These are phyloP conservation scores for Arabis hirsuta DNA, from an alignment of 345 rosid genomes.

Conservation along the genomic window DNA sequence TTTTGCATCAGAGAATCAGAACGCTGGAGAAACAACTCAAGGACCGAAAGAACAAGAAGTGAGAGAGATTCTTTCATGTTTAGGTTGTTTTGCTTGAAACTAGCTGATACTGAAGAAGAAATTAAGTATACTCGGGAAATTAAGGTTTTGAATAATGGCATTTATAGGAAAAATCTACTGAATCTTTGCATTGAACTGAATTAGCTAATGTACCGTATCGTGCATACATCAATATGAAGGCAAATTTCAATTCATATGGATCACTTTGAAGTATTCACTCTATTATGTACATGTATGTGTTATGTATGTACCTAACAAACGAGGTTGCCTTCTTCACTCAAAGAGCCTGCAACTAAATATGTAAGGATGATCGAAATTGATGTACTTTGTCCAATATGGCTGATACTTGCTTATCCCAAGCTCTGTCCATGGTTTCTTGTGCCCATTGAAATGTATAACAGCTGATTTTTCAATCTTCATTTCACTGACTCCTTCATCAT, in stretches of 20 bases:
- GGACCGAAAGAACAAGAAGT: slow-evolving; percentile 44
- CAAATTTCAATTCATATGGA: slow-evolving; percentile 10
- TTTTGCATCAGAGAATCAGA: slow-evolving; percentile 50
- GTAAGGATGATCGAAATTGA: slow-evolving; percentile 44
- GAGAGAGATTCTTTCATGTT: slow-evolving; percentile 29
- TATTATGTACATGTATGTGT: slow-evolving; percentile 39
- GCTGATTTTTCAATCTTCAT: slow-evolving; percentile 53
- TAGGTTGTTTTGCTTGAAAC: slow-evolving; percentile 19
- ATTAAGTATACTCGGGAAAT: slow-evolving; percentile 1
- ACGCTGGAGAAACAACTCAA: slow-evolving; percentile 48
- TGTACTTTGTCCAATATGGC: slow-evolving; percentile 57
- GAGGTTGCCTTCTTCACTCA: neutral
- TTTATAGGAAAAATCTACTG: neutral
- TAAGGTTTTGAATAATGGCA: slow-evolving; percentile 14
- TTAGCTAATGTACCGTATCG: neutral
- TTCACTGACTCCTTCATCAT: slow-evolving; percentile 48
- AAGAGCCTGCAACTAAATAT: slow-evolving; percentile 41
- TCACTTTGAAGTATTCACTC: neutral
- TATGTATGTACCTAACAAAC: no score
- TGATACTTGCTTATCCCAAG: slow-evolving; percentile 57
- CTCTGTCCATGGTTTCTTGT: slow-evolving; percentile 73
- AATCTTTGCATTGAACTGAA: slow-evolving; percentile 17
- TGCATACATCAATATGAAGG: slow-evolving; percentile 3
- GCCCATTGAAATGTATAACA: slow-evolving; percentile 74
- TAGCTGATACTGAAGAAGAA: slow-evolving; percentile 19